A percentile compares a stretch with the other conserved stretches of the same genome.
Evolutionary conservation across 176 grass and related monocot species (phyloP).

Genomic region (Musa beccarii): DNA sequence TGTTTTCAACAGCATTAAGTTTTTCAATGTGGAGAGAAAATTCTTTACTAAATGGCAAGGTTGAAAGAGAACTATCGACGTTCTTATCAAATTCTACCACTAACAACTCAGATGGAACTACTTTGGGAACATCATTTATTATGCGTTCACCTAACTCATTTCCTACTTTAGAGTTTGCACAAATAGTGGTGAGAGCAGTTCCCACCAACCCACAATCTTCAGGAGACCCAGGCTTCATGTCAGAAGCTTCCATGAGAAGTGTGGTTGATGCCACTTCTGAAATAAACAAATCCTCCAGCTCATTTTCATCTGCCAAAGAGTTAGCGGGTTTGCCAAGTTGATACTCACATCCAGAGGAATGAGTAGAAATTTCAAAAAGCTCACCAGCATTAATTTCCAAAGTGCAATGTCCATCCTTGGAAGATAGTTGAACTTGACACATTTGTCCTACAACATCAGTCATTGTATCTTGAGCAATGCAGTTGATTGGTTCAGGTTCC

Average conservation of each 20-base stretch:
- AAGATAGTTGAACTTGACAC: background rate
- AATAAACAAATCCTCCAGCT: background rate
- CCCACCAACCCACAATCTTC: background rate
- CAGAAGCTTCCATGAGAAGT: background rate
- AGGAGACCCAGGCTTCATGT: background rate
- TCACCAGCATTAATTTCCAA: background rate
- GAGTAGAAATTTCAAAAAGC: background rate
- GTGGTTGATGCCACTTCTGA: background rate
- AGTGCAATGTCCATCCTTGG: background rate
- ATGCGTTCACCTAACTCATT: background rate
- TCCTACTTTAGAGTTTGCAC: background rate
- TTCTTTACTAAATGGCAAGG: background rate
- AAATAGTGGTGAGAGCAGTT: background rate
- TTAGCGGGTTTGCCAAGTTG: background rate
- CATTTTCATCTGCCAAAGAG: background rate
- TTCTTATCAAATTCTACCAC: background rate
- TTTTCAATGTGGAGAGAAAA: background rate
- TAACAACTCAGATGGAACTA: background rate
- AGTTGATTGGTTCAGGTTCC: background rate
- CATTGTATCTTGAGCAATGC: background rate
- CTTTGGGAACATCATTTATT: background rate
- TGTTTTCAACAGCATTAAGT: background rate
- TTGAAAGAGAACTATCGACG: background rate
- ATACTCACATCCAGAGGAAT: background rate
- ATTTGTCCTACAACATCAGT: background rate